These are phyloP conservation scores for Termitomyces sp. DNA, from an alignment of 768 basidiomycete genomes.

Conservation along the genomic window DNA sequence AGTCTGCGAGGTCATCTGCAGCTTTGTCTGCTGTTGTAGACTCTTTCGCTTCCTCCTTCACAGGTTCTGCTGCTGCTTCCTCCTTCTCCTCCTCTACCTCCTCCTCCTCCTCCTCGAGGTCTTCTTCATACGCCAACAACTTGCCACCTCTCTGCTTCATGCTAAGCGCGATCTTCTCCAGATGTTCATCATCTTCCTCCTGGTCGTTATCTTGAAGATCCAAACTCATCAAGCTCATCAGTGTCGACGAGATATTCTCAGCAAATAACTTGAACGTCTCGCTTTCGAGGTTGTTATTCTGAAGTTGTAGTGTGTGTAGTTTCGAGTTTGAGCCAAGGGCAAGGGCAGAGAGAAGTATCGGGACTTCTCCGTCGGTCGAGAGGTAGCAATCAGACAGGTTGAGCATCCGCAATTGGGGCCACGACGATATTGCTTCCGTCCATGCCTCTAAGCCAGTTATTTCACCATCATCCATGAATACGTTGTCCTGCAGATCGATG, in stretches of 20 bases:
- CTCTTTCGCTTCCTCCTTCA: constrained; percentile 18
- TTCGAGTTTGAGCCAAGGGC: constrained; percentile 66
- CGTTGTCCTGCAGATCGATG: constrained; percentile 93
- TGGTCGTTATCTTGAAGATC: constrained; percentile 92
- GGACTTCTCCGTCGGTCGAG: constrained; percentile 75
- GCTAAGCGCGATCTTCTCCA: constrained; percentile 47
- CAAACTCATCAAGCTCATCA: constrained; percentile 55
- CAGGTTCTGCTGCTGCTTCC: constrained; percentile 24
- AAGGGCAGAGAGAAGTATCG: constrained; percentile 56
- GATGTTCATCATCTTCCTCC: constrained; percentile 67
- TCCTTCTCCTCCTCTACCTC: constrained; percentile 48
- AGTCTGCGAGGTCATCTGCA: constrained; percentile 58
- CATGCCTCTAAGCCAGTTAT: constrained; percentile 45
- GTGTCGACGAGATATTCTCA: constrained; percentile 52
- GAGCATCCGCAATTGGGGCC: constrained; percentile 71
- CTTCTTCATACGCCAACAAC: constrained; percentile 68
- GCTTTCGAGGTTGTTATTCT: constrained; percentile 87
- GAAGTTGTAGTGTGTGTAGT: constrained; percentile 72
- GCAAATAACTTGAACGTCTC: constrained; percentile 65
- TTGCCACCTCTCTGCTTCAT: constrained; percentile 66
- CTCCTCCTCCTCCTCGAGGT: constrained; percentile 72
- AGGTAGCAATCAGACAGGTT: constrained; percentile 93
- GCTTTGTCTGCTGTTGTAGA: constrained; percentile 20
- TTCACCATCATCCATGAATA: constrained; percentile 62
- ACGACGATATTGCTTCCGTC: constrained; percentile 59